Conservation (phyloP, 305 asterid species). For the Ajuga reptans region DNA sequence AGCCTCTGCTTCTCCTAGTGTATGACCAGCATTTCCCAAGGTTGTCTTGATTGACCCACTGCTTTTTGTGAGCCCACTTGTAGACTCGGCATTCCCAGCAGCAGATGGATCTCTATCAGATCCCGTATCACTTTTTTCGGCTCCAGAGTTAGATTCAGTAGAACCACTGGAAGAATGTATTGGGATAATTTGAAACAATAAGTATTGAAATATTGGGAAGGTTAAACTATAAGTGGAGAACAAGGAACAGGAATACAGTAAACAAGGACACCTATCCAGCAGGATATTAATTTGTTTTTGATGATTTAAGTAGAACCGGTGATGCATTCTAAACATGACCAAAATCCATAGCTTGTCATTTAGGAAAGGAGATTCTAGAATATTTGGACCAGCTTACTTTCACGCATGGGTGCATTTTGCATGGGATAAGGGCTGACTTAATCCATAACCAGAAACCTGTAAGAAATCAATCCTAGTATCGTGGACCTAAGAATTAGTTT, state of each 20-base stretch:
- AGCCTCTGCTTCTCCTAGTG: constrained; percentile 60
- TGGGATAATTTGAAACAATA: constrained; percentile 1
- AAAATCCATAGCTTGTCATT: neutral
- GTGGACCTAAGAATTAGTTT: constrained; percentile 5
- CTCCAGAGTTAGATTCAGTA: constrained; percentile 48
- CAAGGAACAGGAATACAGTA: constrained; percentile 19
- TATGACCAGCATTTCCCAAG: constrained; percentile 72
- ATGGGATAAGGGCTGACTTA: neutral
- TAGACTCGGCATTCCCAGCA: constrained; percentile 37
- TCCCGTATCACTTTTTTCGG: constrained; percentile 32
- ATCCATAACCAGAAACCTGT: constrained; percentile 12
- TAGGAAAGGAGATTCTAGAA: constrained; percentile 13
- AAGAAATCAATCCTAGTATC: neutral
- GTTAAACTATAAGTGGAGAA: constrained; percentile 13
- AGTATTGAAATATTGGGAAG: no score
- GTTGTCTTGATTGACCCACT: constrained; percentile 44
- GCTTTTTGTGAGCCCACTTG: constrained; percentile 25
- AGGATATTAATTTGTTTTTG: constrained; percentile 1
- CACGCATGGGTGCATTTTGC: constrained; percentile 4
- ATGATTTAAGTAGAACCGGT: neutral
- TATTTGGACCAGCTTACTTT: neutral
- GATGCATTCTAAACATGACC: neutral
- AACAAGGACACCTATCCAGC: constrained; percentile 19
- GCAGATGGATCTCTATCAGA: constrained; percentile 34
- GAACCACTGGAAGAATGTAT: constrained; percentile 42